Evolutionary conservation across 768 basidiomycete species (phyloP).

Genomic region (Suillus alpinus): DNA sequence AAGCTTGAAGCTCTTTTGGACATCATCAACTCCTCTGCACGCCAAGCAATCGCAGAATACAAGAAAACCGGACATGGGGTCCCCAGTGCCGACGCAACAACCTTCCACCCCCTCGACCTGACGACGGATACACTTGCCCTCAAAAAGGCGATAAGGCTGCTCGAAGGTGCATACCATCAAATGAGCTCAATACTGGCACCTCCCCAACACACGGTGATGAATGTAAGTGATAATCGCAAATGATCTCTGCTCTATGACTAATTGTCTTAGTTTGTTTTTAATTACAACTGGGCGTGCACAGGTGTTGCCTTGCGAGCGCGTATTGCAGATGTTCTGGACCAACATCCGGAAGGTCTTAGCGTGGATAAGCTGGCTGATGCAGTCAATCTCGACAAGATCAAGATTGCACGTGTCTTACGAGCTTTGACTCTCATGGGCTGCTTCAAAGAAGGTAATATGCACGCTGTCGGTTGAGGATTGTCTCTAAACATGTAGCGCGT

Average conservation of each 20-base stretch:
- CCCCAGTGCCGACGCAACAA: constrained; percentile 23
- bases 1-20: not conserved
- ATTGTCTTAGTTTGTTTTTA: constrained; percentile 10
- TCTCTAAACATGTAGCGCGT: not conserved
- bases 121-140: not conserved
- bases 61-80: constrained; percentile 20
- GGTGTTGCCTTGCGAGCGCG: constrained; percentile 22
- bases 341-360: constrained; percentile 26
- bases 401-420: constrained; percentile 30
- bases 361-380: constrained; percentile 23
- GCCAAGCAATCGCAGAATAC: constrained; percentile 21
- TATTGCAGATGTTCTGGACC: constrained; percentile 26
- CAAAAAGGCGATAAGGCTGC: constrained; percentile 13
- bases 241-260: not conserved
- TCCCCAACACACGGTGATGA: constrained; percentile 26
- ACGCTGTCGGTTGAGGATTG: not conserved
- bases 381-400: constrained; percentile 23
- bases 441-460: constrained; percentile 27
- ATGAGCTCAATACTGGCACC: constrained; percentile 25
- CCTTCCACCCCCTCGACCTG: constrained; percentile 23
- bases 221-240: constrained; percentile 12
- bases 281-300: constrained; percentile 26
- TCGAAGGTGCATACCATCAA: constrained; percentile 26
- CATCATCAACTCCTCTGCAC: not conserved
- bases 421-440: constrained; percentile 28